These are phyloP conservation scores for Amanita rimosa DNA, from an alignment of 768 basidiomycete genomes.

Conservation along the genomic window DNA sequence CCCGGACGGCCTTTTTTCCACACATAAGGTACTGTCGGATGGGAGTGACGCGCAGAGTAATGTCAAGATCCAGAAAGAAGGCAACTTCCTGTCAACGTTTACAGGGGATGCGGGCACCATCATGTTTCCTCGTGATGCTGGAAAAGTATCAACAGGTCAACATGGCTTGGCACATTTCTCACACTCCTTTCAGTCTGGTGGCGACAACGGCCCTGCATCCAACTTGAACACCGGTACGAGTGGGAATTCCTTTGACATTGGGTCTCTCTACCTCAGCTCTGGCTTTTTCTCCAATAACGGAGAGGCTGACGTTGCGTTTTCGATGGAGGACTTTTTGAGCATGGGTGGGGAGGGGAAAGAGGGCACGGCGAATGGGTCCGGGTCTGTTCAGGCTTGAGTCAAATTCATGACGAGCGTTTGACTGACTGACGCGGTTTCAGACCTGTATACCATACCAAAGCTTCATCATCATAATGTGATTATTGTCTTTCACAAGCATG, in stretches of 20 bases:
- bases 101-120: constrained; percentile 13
- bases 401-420: neutral
- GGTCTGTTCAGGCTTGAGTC: neutral
- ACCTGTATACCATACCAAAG: too few relatives aligned
- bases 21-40: constrained; percentile 10
- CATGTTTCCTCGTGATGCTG: constrained; percentile 6
- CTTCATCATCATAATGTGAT: too few relatives aligned
- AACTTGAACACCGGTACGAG: constrained; percentile 16
- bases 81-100: neutral
- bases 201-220: constrained; percentile 3
- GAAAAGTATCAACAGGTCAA: constrained; percentile 10
- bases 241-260: constrained; percentile 33
- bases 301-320: constrained; percentile 32
- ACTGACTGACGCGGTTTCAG: too few relatives aligned
- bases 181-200: neutral
- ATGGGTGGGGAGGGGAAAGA: constrained; percentile 21
- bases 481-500: too few relatives aligned
- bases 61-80: constrained; percentile 11
- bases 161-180: constrained; percentile 35
- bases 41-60: constrained; percentile 9
- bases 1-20: constrained; percentile 40
- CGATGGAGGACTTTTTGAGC: constrained; percentile 36
- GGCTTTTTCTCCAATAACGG: constrained; percentile 28
- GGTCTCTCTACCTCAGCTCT: constrained; percentile 28
- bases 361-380: neutral